A percentile compares a stretch with the other conserved stretches of the same genome.
Conservation (phyloP, 2,329 filamentous ascomycete species). For the Westerdykella sp. region DNA sequence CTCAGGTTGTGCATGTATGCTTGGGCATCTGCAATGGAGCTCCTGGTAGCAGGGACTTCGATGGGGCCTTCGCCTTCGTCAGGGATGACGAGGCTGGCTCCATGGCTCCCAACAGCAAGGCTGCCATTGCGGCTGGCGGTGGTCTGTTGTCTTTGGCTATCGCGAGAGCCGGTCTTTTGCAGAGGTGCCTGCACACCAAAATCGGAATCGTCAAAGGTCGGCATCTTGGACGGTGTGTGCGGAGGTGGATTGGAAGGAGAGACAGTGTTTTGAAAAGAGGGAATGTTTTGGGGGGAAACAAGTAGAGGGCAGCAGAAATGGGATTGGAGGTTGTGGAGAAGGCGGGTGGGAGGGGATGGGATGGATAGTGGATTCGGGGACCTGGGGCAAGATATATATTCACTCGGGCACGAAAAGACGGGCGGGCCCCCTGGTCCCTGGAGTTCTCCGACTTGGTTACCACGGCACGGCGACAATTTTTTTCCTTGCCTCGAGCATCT, state of each 20-base stretch:
- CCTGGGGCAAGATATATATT: no score
- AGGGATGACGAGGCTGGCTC: constrained; percentile 39
- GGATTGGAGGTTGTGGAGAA: no score
- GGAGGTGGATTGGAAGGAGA: no score
- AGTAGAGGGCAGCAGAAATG: no score
- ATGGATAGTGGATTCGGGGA: no score
- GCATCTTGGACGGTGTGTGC: constrained; percentile 40
- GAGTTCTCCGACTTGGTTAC: no score
- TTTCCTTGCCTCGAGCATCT: not conserved
- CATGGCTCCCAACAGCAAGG: constrained; percentile 27
- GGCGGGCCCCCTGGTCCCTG: no score
- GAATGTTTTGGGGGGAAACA: no score
- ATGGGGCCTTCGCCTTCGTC: constrained; percentile 47
- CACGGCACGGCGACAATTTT: not conserved
- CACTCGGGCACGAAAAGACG: no score
- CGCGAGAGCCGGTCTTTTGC: constrained; percentile 18
- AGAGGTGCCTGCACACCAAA: constrained; percentile 40
- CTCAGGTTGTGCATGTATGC: constrained; percentile 70
- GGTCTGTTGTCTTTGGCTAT: constrained; percentile 11
- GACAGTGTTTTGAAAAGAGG: no score
- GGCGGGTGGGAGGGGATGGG: no score
- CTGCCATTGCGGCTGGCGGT: constrained; percentile 10
- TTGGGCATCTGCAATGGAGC: constrained; percentile 60
- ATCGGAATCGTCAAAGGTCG: constrained; percentile 54
- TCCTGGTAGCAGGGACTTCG: constrained; percentile 64